phyloP scores from a whole-genome alignment of 768 basidiomycete species.

The Xanthoconium stramineum region DNA sequence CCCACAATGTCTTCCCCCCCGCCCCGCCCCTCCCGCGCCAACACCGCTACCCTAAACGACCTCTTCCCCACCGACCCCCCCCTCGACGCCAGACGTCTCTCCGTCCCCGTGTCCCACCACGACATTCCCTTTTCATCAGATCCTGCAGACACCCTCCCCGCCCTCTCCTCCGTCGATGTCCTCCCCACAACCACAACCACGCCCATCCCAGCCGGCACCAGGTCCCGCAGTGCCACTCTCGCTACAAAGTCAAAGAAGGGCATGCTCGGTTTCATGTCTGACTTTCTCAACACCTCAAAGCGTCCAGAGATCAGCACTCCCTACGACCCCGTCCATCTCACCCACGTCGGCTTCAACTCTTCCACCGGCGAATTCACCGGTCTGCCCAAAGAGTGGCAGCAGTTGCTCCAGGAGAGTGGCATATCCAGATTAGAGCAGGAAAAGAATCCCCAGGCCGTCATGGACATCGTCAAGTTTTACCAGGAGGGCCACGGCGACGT shows the following conservation, averaged over 20 bases:
- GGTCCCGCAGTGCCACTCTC: constrained; percentile 43
- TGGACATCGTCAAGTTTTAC: constrained; percentile 99
- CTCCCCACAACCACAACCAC: neutral
- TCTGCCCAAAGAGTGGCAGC: constrained; percentile 98
- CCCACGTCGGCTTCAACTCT: constrained; percentile 98
- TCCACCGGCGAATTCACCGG: constrained; percentile 98
- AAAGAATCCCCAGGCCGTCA: constrained; percentile 95
- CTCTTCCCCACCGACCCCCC: constrained; percentile 49
- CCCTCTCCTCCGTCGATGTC: constrained; percentile 16
- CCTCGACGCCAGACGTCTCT: constrained; percentile 49
- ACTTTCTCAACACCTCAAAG: constrained; percentile 74
- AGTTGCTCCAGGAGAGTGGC: constrained; percentile 91
- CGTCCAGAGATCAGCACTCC: constrained; percentile 94
- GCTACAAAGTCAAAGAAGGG: constrained; percentile 54
- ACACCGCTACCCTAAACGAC: constrained; percentile 79
- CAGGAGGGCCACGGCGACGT: constrained; percentile 81
- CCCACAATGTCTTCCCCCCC: constrained; percentile 60
- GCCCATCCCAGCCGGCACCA: constrained; percentile 25
- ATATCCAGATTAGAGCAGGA: constrained; percentile 94
- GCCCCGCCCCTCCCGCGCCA: constrained; percentile 78
- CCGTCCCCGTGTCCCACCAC: constrained; percentile 39
- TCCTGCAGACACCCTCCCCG: constrained; percentile 22
- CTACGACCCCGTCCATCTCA: constrained; percentile 98
- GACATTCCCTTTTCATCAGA: constrained; percentile 21
- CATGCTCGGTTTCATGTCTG: constrained; percentile 60